Evolutionary conservation across 2,329 filamentous ascomycete genomes (phyloP).

Genomic region (Alternaria postmessia): DNA sequence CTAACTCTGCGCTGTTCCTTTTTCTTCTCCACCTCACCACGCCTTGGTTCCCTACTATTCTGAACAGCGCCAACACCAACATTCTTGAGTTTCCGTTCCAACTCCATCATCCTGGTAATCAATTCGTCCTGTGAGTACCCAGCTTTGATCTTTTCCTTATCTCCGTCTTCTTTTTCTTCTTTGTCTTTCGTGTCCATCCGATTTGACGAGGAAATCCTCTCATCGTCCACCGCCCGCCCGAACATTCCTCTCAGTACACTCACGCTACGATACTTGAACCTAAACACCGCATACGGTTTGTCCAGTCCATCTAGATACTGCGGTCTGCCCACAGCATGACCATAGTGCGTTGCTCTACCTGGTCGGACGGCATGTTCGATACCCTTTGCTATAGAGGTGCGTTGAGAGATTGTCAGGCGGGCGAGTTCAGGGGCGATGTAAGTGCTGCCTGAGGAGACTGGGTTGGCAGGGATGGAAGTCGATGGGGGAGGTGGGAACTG

Average conservation of each 20-base stretch:
- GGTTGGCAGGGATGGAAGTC: not conserved
- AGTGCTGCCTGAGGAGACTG: not conserved
- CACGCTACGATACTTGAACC: conserved; percentile 56
- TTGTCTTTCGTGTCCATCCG: too few relatives aligned
- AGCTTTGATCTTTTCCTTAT: not conserved
- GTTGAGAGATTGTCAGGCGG: conserved; percentile 27
- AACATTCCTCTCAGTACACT: conserved; percentile 47
- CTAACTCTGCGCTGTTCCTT: not conserved
- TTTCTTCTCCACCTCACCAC: too few relatives aligned
- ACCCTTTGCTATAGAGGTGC: conserved; percentile 20
- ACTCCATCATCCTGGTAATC: conserved; percentile 20
- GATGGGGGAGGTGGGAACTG: conserved; percentile 29
- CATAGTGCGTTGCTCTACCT: conserved; percentile 50
- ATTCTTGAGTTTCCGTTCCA: conserved; percentile 34
- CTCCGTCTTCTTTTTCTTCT: too few relatives aligned
- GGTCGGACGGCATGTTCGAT: conserved; percentile 45
- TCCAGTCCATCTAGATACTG: conserved; percentile 52
- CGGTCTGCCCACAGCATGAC: conserved; percentile 49
- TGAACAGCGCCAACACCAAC: conserved; percentile 14
- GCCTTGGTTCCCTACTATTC: not conserved
- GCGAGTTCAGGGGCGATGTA: conserved; percentile 39
- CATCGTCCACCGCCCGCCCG: not conserved
- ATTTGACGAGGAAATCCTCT: rapidly evolving
- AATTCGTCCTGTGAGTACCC: not conserved
- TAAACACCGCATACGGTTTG: conserved; percentile 56